phyloP scores from a whole-genome alignment of 176 grass and related monocot species.

The Stipa capillata region DNA sequence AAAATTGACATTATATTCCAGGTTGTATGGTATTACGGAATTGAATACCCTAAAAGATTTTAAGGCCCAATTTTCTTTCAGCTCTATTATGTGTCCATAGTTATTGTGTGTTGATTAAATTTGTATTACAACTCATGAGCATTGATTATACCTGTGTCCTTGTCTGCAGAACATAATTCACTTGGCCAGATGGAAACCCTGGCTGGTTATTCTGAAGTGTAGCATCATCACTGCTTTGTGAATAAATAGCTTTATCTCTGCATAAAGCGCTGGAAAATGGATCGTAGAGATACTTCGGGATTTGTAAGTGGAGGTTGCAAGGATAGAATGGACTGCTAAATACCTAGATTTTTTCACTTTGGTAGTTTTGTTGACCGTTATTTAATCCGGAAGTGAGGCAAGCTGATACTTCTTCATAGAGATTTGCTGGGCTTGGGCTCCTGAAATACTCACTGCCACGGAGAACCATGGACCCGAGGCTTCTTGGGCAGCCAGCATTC shows the following conservation, averaged over 20 bases:
- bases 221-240: not conserved
- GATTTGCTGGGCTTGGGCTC: not conserved
- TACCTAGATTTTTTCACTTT: constrained; percentile 29
- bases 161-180: constrained; percentile 10
- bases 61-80: not conserved
- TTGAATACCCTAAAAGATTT: not conserved
- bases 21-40: not conserved
- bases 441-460: not conserved
- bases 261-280: constrained; percentile 39
- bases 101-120: not conserved
- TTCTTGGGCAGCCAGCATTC: constrained; percentile 3
- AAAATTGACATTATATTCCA: not conserved
- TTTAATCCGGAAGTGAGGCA: constrained; percentile 28
- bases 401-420: constrained; percentile 17
- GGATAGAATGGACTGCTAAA: not conserved
- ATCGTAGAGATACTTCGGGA: constrained; percentile 60
- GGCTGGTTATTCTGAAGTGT: not conserved
- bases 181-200: not conserved
- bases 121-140: not conserved
- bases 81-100: not conserved
- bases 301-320: constrained; percentile 87
- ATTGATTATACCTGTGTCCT: not conserved
- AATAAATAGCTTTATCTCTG: not conserved
- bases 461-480: constrained; percentile 30
- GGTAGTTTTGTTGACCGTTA: constrained; percentile 33